Conservation (phyloP, 1,139 yeast species). For the Debaryomyces psychrophilus region DNA sequence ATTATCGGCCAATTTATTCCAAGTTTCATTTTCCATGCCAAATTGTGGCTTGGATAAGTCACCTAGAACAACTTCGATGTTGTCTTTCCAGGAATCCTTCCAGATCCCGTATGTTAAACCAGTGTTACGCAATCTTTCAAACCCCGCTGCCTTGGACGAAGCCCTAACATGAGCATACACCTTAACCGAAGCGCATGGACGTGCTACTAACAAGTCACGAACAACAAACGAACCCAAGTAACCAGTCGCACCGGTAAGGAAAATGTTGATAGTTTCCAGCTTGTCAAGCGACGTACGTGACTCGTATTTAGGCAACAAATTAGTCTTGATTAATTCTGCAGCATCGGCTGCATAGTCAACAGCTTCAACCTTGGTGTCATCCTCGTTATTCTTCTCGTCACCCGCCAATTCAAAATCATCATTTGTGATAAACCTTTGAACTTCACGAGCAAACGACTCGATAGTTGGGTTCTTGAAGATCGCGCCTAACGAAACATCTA, state of each 20-base stretch:
- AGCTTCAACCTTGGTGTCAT: conserved; percentile 19
- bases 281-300: conserved; percentile 32
- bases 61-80: conserved; percentile 78
- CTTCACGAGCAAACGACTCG: conserved; percentile 72
- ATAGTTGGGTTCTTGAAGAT: conserved; percentile 90
- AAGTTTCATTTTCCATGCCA: conserved; percentile 62
- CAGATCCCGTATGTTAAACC: conserved; percentile 86
- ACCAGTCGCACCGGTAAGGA: conserved; percentile 96
- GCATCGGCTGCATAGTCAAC: conserved; percentile 79
- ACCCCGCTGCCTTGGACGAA: conserved; percentile 61
- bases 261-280: conserved; percentile 58
- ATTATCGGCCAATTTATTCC: conserved; percentile 58
- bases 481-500: conserved; percentile 86
- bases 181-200: conserved; percentile 48
- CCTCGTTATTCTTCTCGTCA: conserved; percentile 29
- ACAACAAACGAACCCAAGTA: conserved; percentile 90
- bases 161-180: conserved; percentile 94
- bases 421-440: conserved; percentile 57
- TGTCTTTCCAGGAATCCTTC: conserved; percentile 61
- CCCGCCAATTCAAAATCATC: conserved; percentile 49
- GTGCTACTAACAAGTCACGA: conserved; percentile 65
- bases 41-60: conserved; percentile 73
- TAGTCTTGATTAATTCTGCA: conserved; percentile 47
- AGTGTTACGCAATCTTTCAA: conserved; percentile 75
- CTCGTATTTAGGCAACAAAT: conserved; percentile 45